Percentiles rank a stretch among this genome's conserved stretches.
Conservation (phyloP, 1,284 basidiomycete species). For the Phellopilus nigrolimitatus region DNA sequence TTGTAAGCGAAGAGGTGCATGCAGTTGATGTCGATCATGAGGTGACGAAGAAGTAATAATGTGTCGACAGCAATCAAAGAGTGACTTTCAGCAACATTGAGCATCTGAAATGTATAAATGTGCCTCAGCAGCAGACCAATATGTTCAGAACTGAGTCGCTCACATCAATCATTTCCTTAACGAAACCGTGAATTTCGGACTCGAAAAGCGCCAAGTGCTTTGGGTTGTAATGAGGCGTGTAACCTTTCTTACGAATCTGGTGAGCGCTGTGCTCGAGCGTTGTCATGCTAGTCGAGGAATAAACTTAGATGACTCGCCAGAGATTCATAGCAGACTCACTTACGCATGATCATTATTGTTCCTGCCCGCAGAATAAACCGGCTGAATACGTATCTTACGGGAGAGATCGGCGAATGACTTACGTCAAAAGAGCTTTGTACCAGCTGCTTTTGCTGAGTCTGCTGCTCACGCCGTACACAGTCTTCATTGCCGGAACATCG, state of each 20-base stretch:
- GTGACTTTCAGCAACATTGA: not conserved
- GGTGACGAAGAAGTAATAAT: conserved; percentile 22
- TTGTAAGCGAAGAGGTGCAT: conserved; percentile 18
- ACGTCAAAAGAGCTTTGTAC: conserved; percentile 22
- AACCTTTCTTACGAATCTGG: conserved; percentile 18
- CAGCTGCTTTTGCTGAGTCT: conserved; percentile 27
- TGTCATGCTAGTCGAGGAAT: conserved; percentile 20
- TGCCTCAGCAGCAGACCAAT: not conserved
- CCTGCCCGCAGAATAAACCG: conserved; percentile 5
- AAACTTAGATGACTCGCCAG: not conserved
- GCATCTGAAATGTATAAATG: not conserved
- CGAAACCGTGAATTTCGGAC: conserved; percentile 19
- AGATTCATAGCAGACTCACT: not conserved
- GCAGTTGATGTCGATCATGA: conserved; percentile 21
- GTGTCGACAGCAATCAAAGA: conserved; percentile 16
- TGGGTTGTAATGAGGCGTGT: conserved; percentile 21
- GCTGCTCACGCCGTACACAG: conserved; percentile 21
- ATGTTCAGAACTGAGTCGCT: not conserved
- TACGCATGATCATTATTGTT: conserved; percentile 26
- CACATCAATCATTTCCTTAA: conserved; percentile 19
- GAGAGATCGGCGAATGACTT: not conserved
- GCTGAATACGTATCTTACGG: not conserved
- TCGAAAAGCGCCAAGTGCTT: conserved; percentile 22
- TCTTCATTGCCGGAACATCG: conserved; percentile 20
- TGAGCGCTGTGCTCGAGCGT: conserved; percentile 20